These are phyloP conservation scores for Xylaria sp. DNA, from an alignment of 495 filamentous ascomycete genomes.

Conservation along the genomic window DNA sequence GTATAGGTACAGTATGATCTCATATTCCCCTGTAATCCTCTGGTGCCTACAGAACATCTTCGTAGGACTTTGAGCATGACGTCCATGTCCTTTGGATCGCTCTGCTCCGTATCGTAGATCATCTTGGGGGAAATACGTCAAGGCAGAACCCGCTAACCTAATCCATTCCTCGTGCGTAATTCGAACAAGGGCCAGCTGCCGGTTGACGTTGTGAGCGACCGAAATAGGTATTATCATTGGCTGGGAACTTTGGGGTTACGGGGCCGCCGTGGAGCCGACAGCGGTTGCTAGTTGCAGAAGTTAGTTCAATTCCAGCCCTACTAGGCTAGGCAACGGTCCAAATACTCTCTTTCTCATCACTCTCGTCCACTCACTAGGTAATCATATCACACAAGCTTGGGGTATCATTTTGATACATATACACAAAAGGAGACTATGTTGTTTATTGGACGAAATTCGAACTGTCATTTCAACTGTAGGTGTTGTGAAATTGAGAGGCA, in stretches of 20 bases:
- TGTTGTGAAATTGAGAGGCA: too few relatives aligned
- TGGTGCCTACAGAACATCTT: conserved; percentile 12
- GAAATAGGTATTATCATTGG: background rate
- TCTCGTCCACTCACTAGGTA: background rate
- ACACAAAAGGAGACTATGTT: too few relatives aligned
- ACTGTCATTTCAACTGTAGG: too few relatives aligned
- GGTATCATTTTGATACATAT: background rate
- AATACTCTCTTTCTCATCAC: background rate
- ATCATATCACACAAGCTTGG: background rate
- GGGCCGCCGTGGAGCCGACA: background rate
- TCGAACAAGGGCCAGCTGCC: background rate
- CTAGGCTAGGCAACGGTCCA: too few relatives aligned
- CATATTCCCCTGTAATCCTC: conserved; percentile 4
- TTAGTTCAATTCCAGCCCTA: conserved; percentile 4
- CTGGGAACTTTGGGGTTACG: background rate
- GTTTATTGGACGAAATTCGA: too few relatives aligned
- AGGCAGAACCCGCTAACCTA: background rate
- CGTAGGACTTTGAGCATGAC: conserved; percentile 16
- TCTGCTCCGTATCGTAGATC: background rate
- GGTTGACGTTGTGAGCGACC: conserved; percentile 10
- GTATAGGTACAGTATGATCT: conserved; percentile 1
- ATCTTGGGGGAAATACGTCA: background rate
- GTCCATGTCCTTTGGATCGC: background rate
- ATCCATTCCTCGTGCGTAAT: background rate
- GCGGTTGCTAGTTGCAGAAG: background rate